These are phyloP conservation scores for Fragilaria crotonensis DNA, from an alignment of 108 stramenopile genomes.

Conservation along the genomic window DNA sequence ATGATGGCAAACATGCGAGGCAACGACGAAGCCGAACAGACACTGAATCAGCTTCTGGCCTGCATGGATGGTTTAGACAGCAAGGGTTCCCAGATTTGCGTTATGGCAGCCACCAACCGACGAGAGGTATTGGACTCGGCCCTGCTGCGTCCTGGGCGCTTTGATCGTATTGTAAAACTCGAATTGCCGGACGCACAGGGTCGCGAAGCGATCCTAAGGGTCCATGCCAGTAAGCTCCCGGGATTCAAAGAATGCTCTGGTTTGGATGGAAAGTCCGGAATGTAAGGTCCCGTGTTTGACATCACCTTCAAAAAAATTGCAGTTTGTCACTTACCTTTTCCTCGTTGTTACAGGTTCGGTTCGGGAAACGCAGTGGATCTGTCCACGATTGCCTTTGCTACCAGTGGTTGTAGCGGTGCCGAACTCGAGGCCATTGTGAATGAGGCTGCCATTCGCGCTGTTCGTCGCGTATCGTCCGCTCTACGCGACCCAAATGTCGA, in stretches of 20 bases:
- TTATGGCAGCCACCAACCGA: constrained; percentile 85
- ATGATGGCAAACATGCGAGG: constrained; percentile 35
- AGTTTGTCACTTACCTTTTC: too few relatives aligned
- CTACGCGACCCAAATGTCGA: constrained; percentile 30
- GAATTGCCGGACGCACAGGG: constrained; percentile 71
- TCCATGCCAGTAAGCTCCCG: constrained; percentile 76
- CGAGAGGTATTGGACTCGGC: constrained; percentile 84
- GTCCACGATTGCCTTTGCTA: constrained; percentile 62
- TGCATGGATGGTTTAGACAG: constrained; percentile 85
- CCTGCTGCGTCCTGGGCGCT: constrained; percentile 87
- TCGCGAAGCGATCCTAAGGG: constrained; percentile 77
- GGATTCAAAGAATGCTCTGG: constrained; percentile 66
- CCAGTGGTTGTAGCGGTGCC: constrained; percentile 84
- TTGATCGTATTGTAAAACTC: constrained; percentile 89
- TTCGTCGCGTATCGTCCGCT: constrained; percentile 65
- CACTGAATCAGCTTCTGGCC: constrained; percentile 78
- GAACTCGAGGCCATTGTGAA: constrained; percentile 94
- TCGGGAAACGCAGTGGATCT: constrained; percentile 51
- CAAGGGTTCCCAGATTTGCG: constrained; percentile 46
- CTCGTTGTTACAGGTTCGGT: constrained; percentile 29
- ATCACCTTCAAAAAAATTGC: too few relatives aligned
- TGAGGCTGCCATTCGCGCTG: constrained; percentile 92
- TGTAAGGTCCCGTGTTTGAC: too few relatives aligned
- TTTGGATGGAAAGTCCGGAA: constrained; percentile 43
- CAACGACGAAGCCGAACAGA: constrained; percentile 86